Base-by-base conservation (phyloP, 371 early-diverging fungal species). In the Umbelopsis sp. region DNA sequence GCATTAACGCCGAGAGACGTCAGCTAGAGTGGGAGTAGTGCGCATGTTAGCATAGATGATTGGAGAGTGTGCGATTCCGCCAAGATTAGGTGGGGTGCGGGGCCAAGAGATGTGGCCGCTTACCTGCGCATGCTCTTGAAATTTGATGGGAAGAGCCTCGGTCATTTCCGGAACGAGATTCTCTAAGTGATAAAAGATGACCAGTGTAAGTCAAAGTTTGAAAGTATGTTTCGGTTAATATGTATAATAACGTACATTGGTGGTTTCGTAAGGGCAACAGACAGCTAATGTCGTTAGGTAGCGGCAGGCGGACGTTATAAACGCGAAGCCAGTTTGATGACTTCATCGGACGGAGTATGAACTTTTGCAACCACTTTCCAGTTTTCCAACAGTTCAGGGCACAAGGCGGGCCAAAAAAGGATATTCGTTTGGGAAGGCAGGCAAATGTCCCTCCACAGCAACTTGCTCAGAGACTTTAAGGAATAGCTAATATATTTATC, bases 81-180 rank as follows among this genome's bases (percentile, higher is more conserved):
- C 29, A 35, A 35, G 57, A 29, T 57, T 57, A 16, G 35, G 29
- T 35, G 11, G 14, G 57, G n/a, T 16, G 29, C 16, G 11, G 4
- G 25, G 65, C 46, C 44, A 48, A 64, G 65, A 64, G 65, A 64
- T 57, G 57, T 32, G 37, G 22, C 41, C 24, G 11, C 72, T 67
- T 91, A 96, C 97, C 92, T 96, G 96, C 70, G 95, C 89, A 87
- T 92, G 96, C 87, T 98, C 97, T 84, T 96, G 95, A 75, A 96
- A 95, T 74, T 85, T 85, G 76, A 94, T 93, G 51, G 94, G 94
- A 67, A 94, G 77, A 69, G 77, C 79, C 75, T 91, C 92, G 69
- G 85, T 82, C 93, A 93, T 90, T 69, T 70, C 68, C 52, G 64
- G 38, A 22, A 53, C 44, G 57, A 63, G 44, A 57, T 57, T 57